Conservation (phyloP, 139 green algal genomes). For the Coelastrella sp. region DNA sequence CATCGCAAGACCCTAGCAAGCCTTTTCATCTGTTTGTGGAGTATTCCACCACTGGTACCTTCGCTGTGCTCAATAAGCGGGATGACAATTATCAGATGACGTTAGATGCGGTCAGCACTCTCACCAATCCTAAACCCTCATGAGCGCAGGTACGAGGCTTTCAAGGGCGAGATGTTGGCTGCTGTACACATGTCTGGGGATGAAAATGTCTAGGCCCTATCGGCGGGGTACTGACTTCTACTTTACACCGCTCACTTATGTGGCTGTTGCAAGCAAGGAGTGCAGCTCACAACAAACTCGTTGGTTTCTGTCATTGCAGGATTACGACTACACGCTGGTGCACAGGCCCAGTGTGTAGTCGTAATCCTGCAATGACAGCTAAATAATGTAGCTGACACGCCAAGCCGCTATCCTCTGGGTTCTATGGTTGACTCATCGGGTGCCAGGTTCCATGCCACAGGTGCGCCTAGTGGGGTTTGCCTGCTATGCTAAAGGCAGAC, state of each 20-base stretch:
- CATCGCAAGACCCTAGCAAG: neutral
- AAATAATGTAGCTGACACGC: conserved; percentile 12
- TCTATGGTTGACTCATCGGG: neutral
- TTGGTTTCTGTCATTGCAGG: conserved; percentile 48
- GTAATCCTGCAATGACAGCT: too few species aligned
- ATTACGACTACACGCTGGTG: conserved; percentile 26
- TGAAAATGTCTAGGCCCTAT: conserved; percentile 45
- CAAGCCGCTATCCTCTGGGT: neutral
- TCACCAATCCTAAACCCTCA: conserved; percentile 41
- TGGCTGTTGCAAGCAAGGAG: conserved; percentile 48
- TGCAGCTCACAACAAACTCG: conserved; percentile 48
- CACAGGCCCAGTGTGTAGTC: conserved; percentile 50
- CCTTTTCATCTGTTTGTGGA: conserved; percentile 49
- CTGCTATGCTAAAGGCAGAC: neutral
- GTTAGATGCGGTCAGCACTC: conserved; percentile 54
- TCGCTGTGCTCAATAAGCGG: conserved; percentile 56
- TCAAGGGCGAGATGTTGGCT: conserved; percentile 58
- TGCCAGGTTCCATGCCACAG: neutral
- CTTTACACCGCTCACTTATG: conserved; percentile 44
- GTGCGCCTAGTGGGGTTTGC: neutral
- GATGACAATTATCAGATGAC: conserved; percentile 37
- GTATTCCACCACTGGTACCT: conserved; percentile 32
- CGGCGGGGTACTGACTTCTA: conserved; percentile 48
- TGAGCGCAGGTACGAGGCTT: conserved; percentile 35
- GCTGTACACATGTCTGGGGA: conserved; percentile 47